Percentiles rank a stretch among this genome's conserved stretches.
Evolutionary conservation across 176 grass and related monocot genomes (phyloP).

Genomic region (Musa troglodytarum): DNA sequence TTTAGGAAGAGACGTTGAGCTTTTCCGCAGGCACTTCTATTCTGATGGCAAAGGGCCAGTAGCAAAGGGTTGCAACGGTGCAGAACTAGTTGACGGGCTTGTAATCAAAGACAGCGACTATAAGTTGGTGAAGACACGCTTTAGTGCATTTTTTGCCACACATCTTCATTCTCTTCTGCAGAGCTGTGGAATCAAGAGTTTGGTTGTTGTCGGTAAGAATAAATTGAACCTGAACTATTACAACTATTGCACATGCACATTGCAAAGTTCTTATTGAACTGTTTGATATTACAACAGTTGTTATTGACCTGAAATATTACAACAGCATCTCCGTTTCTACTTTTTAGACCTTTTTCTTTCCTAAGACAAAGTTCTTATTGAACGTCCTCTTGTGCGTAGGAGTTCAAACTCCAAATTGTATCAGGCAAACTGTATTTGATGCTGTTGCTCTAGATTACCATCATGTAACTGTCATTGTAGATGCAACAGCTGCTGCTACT

Average conservation of each 20-base stretch:
- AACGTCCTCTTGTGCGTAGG: slow-evolving; percentile 27
- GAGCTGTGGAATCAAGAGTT: slow-evolving; percentile 53
- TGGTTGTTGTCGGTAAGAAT: slow-evolving; percentile 71
- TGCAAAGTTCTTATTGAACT: background rate
- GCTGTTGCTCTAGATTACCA: slow-evolving; percentile 78
- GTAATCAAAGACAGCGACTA: slow-evolving; percentile 74
- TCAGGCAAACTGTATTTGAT: slow-evolving; percentile 86
- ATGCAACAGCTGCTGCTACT: slow-evolving; percentile 79
- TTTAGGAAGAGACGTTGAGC: slow-evolving; percentile 71
- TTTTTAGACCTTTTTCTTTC: too few species aligned
- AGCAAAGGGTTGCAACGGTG: slow-evolving; percentile 60
- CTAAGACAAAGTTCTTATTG: background rate
- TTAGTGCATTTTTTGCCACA: slow-evolving; percentile 84
- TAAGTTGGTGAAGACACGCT: slow-evolving; percentile 91
- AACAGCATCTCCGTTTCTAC: too few species aligned
- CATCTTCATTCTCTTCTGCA: slow-evolving; percentile 72
- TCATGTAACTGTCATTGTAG: slow-evolving; percentile 59
- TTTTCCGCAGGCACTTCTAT: slow-evolving; percentile 64
- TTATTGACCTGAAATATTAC: too few species aligned
- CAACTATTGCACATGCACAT: background rate
- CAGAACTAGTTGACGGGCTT: slow-evolving; percentile 68
- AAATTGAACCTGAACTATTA: background rate
- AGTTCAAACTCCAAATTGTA: slow-evolving; percentile 94
- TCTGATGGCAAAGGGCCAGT: slow-evolving; percentile 66
- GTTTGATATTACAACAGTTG: too few species aligned